Conservation (phyloP, 2,329 filamentous ascomycete genomes). For the Teratosphaeria epicoccoides region DNA sequence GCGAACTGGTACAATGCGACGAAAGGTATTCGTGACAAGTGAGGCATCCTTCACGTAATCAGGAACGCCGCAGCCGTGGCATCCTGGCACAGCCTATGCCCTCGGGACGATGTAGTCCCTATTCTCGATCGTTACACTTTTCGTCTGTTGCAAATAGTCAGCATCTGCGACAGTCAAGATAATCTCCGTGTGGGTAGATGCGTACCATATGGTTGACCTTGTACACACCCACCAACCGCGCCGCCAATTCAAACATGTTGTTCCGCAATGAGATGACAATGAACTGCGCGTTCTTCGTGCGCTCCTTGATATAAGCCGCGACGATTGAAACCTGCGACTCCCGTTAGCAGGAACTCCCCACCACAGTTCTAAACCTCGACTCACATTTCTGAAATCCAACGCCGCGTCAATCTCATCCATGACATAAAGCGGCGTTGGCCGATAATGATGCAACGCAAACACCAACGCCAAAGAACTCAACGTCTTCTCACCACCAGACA, state of each 20-base stretch:
- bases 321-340: conserved; percentile 75
- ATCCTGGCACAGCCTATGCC: not conserved
- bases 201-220: conserved; percentile 93
- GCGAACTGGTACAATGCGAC: no score
- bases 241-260: conserved; percentile 99
- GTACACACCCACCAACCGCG: conserved; percentile 90
- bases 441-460: conserved; percentile 97
- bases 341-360: not conserved
- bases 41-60: not conserved
- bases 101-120: conserved; percentile 31
- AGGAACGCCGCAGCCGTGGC: not conserved
- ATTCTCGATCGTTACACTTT: conserved; percentile 44
- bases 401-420: conserved; percentile 99
- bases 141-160: conserved; percentile 30
- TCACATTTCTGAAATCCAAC: conserved; percentile 92
- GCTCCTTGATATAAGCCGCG: conserved; percentile 96
- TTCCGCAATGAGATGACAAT: conserved; percentile 96
- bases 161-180: not conserved
- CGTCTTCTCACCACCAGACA: conserved; percentile 96
- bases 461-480: conserved; percentile 84
- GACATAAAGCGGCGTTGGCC: conserved; percentile 92
- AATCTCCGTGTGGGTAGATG: conserved; percentile 1
- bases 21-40: not conserved
- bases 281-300: conserved; percentile 98
- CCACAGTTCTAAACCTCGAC: conserved; percentile 28